phyloP scores from a whole-genome alignment of 352 stramenopile genomes.

The Globisporangium spiculum region DNA sequence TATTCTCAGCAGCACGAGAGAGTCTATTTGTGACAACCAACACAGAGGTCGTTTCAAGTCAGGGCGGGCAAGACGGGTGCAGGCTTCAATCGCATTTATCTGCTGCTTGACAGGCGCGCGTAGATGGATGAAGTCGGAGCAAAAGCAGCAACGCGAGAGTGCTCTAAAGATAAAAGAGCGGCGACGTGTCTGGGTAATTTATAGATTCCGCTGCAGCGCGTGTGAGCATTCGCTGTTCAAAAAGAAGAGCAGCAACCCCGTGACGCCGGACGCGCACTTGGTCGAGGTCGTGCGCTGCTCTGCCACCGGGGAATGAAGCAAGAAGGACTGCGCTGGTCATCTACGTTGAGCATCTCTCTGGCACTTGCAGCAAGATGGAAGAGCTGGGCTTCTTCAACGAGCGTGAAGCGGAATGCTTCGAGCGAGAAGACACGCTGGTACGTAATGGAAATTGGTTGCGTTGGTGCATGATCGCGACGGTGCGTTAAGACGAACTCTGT shows the following conservation, averaged over 20 bases:
- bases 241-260: constrained; percentile 13
- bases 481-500: background rate
- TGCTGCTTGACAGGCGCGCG: background rate
- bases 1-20: background rate
- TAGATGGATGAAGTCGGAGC: background rate
- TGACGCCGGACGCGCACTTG: constrained; percentile 4
- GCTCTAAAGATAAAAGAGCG: constrained; percentile 5
- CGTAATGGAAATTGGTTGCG: background rate
- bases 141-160: background rate
- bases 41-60: constrained; percentile 11
- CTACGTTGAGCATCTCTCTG: constrained; percentile 14
- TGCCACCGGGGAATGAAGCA: constrained; percentile 39
- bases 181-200: background rate
- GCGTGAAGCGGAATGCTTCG: constrained; percentile 80
- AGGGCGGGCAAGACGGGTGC: background rate
- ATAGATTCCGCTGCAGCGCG: constrained; percentile 7
- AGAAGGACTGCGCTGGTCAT: constrained; percentile 14
- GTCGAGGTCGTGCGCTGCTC: constrained; percentile 5
- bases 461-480: too few relatives aligned
- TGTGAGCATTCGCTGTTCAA: constrained; percentile 14
- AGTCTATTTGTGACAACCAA: background rate
- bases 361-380: constrained; percentile 49
- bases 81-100: background rate
- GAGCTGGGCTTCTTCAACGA: constrained; percentile 83
- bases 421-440: constrained; percentile 77